Base-by-base conservation (phyloP, 805 yeast genomes). In the Kuraishia capsulata region DNA sequence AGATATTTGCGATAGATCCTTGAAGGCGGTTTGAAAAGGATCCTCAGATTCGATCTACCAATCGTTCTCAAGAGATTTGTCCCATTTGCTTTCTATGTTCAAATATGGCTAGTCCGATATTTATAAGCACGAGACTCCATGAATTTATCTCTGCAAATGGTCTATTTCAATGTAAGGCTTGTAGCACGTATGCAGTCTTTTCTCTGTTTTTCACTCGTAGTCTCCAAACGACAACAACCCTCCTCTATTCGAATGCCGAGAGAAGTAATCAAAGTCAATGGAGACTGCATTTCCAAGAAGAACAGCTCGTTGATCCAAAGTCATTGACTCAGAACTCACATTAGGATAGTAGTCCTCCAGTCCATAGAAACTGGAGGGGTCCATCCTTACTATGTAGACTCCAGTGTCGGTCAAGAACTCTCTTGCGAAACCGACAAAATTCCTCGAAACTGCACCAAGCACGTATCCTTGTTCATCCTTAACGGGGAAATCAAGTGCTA, bases 381-480 rank as follows among this genome's bases (percentile, higher is more conserved):
- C 95, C 84, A 88, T 82, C 42, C 96, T 62, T 21, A 90, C 61
- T 23, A 89, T 76, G 56, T 92, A 90, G 2, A 87, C 89, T 44
- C 97, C 97, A 0, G 96, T 84, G 58, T 92, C 97, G 0, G 97
- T 89, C 52, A 90, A 81, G 51, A 89, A 60, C 54, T 92, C 98
- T 51, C 97, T 71, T 2, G 94, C 95, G 31, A 92, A 62, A 0
- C 98, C 98, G 4, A 84, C 95, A 92, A 96, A 92, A 57, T 88
- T 88, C 50, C 97, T 71, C 56, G 87, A 92, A 2, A 92, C 90
- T 2, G 83, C 67, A 0, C 82, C 96, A 39, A 82, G 61, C 1
- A 83, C 73, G 13, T 67, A 61, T 0, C 78, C 80, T 1, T 63
- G 38, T 30, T 67, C 78, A 54, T 87, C 76, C 26, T 49, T 52